phyloP scores from a whole-genome alignment of 495 filamentous ascomycete species.

The Pyrenula massariospora region DNA sequence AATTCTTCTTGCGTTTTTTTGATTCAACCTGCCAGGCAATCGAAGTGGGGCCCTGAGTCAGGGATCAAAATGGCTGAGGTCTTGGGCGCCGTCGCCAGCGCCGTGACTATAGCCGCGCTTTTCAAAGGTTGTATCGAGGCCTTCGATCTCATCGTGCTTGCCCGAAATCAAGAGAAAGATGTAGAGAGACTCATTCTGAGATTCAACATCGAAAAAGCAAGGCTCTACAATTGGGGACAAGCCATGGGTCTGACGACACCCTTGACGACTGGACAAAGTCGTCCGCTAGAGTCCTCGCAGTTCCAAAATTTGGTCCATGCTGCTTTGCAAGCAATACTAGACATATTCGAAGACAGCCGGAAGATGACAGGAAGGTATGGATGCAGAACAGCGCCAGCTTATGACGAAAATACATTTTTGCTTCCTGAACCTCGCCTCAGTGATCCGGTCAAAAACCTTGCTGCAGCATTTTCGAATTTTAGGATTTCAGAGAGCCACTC shows the following conservation, averaged over 20 bases:
- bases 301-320: not conserved
- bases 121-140: not conserved
- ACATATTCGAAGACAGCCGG: not conserved
- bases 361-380: not conserved
- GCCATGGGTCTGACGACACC: not conserved
- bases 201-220: not conserved
- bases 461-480: not conserved
- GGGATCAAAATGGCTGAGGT: not conserved
- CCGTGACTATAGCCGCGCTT: not conserved
- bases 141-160: not conserved
- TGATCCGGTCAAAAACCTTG: not conserved
- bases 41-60: too few relatives aligned
- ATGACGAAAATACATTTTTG: not conserved
- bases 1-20: too few relatives aligned
- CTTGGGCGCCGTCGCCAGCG: not conserved
- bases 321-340: not conserved
- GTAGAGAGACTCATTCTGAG: not conserved
- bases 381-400: not conserved
- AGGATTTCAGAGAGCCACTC: not conserved
- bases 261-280: not conserved
- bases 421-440: not conserved
- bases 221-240: not conserved
- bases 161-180: not conserved
- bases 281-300: not conserved
- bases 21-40: too few relatives aligned